A percentile compares a stretch with the other conserved stretches of the same genome.
Conservation (phyloP, 1,139 yeast genomes). For the Protomyces inundatus region DNA sequence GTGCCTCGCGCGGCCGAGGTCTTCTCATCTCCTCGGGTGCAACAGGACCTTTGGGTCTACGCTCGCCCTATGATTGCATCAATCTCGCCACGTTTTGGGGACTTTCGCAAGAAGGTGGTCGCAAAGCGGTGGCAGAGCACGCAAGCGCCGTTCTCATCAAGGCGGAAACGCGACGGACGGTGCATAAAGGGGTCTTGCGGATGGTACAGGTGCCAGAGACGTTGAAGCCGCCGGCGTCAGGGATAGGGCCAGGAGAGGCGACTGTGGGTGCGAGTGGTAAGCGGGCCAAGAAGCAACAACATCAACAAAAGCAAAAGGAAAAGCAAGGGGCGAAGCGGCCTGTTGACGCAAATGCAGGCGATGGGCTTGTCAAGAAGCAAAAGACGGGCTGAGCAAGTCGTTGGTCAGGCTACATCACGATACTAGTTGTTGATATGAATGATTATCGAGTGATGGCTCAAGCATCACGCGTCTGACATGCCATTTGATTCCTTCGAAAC, state of each 20-base stretch:
- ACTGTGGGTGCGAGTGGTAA: background rate
- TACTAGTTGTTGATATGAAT: background rate
- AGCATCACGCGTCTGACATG: too few relatives aligned
- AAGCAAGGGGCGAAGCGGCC: background rate
- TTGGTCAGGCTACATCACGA: background rate
- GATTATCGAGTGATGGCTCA: too few relatives aligned
- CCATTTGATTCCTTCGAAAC: too few relatives aligned
- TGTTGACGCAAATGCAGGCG: background rate
- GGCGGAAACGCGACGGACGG: constrained; percentile 64
- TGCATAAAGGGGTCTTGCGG: constrained; percentile 44
- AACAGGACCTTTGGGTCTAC: constrained; percentile 49
- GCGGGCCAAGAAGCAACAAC: background rate
- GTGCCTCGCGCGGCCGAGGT: constrained; percentile 80
- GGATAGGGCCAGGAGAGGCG: background rate
- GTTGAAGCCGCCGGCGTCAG: constrained; percentile 1
- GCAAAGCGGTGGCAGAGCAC: constrained; percentile 54
- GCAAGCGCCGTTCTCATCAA: constrained; percentile 61
- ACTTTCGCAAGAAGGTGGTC: constrained; percentile 56
- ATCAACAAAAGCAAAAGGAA: background rate
- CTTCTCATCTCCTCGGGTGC: constrained; percentile 77
- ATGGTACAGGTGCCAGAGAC: constrained; percentile 11
- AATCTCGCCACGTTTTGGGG: constrained; percentile 68
- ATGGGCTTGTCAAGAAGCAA: background rate
- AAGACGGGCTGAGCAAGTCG: background rate
- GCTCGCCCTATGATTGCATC: constrained; percentile 65